These are phyloP conservation scores for Starmera amethionina DNA, from an alignment of 805 yeast species.

Conservation along the genomic window DNA sequence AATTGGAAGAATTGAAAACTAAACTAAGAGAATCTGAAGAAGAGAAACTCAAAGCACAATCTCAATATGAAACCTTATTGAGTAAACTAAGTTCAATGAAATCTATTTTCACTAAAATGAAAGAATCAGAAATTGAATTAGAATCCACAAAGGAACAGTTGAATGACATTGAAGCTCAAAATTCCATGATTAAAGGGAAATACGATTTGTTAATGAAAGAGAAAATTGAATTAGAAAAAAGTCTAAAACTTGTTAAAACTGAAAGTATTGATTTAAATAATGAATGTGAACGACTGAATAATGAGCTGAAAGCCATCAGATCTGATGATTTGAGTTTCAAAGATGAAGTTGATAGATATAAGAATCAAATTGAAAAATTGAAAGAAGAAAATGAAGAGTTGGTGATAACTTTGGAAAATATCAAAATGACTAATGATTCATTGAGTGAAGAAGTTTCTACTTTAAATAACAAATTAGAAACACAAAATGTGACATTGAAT, in stretches of 20 bases:
- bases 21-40: slow-evolving; percentile 27
- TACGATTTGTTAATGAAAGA: slow-evolving; percentile 24
- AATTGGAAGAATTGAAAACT: slow-evolving; percentile 12
- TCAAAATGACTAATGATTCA: slow-evolving; percentile 20
- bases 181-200: slow-evolving; percentile 23
- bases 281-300: slow-evolving; percentile 44
- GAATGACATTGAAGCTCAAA: slow-evolving; percentile 34
- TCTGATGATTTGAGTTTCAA: slow-evolving; percentile 20
- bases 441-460: slow-evolving; percentile 32
- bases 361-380: slow-evolving; percentile 30
- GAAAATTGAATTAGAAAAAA: slow-evolving; percentile 21
- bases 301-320: slow-evolving; percentile 27
- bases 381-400: slow-evolving; percentile 30
- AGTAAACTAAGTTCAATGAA: slow-evolving; percentile 66
- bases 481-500: slow-evolving; percentile 1
- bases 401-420: slow-evolving; percentile 22
- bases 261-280: slow-evolving; percentile 37
- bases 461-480: slow-evolving; percentile 15
- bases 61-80: slow-evolving; percentile 51
- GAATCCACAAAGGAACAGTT: slow-evolving; percentile 44
- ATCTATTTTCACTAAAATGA: slow-evolving; percentile 61
- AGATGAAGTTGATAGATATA: slow-evolving; percentile 19
- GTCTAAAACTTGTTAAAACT: slow-evolving; percentile 26
- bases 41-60: slow-evolving; percentile 49
- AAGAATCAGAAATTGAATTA: slow-evolving; percentile 55